phyloP scores from a whole-genome alignment of 495 filamentous ascomycete genomes.

The Haplographium delicatum region DNA sequence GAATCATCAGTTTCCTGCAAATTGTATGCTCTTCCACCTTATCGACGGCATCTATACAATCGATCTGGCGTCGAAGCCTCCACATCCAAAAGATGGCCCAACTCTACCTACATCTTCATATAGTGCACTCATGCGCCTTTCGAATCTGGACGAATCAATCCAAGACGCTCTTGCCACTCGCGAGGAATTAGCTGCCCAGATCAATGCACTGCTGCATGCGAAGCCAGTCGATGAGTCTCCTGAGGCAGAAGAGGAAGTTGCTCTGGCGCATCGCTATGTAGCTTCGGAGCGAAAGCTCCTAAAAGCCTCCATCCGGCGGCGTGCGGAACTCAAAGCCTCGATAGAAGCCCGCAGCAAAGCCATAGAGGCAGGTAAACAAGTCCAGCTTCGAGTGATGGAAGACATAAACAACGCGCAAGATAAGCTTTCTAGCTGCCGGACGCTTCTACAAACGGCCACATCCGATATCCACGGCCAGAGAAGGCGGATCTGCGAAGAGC shows the following conservation, averaged over 20 bases:
- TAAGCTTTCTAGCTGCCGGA: slow-evolving; percentile 50
- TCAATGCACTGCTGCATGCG: slow-evolving; percentile 62
- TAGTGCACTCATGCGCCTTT: slow-evolving; percentile 82
- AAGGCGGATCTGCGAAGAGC: slow-evolving; percentile 78
- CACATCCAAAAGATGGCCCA: slow-evolving; percentile 39
- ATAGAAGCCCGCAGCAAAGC: slow-evolving; percentile 59
- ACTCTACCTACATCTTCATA: slow-evolving; percentile 68
- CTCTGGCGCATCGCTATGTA: slow-evolving; percentile 55
- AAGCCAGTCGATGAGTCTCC: slow-evolving; percentile 45
- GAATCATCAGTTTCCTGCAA: slow-evolving; percentile 72
- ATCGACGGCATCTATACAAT: slow-evolving; percentile 82
- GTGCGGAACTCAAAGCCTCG: slow-evolving; percentile 58
- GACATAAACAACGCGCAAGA: slow-evolving; percentile 52
- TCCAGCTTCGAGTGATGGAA: slow-evolving; percentile 50
- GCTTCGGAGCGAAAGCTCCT: slow-evolving; percentile 58
- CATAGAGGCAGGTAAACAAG: slow-evolving; percentile 56
- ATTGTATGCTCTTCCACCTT: slow-evolving; percentile 84
- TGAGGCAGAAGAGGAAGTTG: slow-evolving; percentile 58
- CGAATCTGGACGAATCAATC: slow-evolving; percentile 86
- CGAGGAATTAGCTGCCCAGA: slow-evolving; percentile 68
- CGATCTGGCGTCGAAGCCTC: slow-evolving; percentile 38
- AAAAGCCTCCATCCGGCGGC: slow-evolving; percentile 50
- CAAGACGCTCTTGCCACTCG: slow-evolving; percentile 82
- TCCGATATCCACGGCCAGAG: slow-evolving; percentile 72
- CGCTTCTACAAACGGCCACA: slow-evolving; percentile 49